Base-by-base conservation (phyloP, 352 stramenopile genomes). In the Sclerospora graminicola region DNA sequence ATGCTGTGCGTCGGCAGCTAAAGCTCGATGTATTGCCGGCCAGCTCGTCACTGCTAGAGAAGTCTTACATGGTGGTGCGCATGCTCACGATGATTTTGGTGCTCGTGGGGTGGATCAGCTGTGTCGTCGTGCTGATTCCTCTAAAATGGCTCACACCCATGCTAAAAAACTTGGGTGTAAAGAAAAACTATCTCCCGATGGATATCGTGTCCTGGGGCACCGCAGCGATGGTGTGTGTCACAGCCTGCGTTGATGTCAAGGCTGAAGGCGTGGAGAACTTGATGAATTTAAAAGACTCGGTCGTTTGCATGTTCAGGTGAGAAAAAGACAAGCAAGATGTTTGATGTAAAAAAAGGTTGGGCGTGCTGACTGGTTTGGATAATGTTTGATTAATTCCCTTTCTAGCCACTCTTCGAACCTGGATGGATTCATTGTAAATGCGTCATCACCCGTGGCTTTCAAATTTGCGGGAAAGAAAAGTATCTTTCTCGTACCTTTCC, bases 391-490 rank as follows among this genome's bases (percentile, higher is more conserved):
- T n/a, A 2, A 35, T 35, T 20, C 18, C 49, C 5, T 51, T 8
- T 41, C 13, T 31, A 69, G 80, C 54, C 80, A 91, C 51, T 79
- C 73, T 23, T 91, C 80, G 23, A 91, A 91, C 53, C 56, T 88
- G 6, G 80, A 91, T 41, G 77, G 74, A 5, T 84, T 91, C 41
- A 82, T 91, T 43, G 73, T 89, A n/a, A 88, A 88, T 35, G 64
- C 45, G 11, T 64, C 60, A 16, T 88, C 80, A 14, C 80, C 77
- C 0, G 49, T 73, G 46, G 71, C 76, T 4, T 69, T 91, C 50
- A 87, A 87, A 68, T 89, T 85, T 51, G 79, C 75, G 13, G 80
- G 58, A n/a, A 91, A 91, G 62, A 89, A 89, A 54, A 86, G 70
- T 40, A 41, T 91, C 10, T 91, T 91, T 39, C 54, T 91, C 35